Evolutionary conservation across 768 basidiomycete genomes (phyloP), one percentile per base, ranked within the genome.

Genomic region (Coprinopsis sp.): DNA sequence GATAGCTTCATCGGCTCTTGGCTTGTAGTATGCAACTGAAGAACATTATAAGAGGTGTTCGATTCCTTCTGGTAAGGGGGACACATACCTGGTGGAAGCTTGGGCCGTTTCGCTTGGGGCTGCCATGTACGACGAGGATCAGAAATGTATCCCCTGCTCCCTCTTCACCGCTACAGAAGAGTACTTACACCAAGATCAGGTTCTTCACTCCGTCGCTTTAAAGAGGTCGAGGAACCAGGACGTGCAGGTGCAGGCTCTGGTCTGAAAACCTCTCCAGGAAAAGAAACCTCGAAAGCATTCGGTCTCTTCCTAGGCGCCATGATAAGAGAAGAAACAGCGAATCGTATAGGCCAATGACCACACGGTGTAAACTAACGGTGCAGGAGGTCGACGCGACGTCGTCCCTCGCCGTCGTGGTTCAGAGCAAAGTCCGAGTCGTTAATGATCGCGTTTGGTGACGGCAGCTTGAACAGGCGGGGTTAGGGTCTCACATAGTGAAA

Each of bases 381-480:
- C n/a, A n/a, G n/a, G n/a, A n/a, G n/a, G n/a, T n/a, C n/a, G n/a
- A n/a, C n/a, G n/a, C n/a, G n/a, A n/a, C n/a, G n/a, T n/a, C n/a
- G n/a, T n/a, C n/a, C n/a, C n/a, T n/a, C n/a, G n/a, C n/a, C n/a
- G n/a, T n/a, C n/a, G n/a, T n/a, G n/a, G n/a, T n/a, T n/a, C n/a
- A n/a, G n/a, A n/a, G n/a, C n/a, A n/a, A n/a, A n/a, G n/a, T n/a
- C n/a, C n/a, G n/a, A n/a, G n/a, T n/a, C n/a, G n/a, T n/a, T 28
- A 54, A 31, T 33, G 24, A 41, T 27, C 31, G 23, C 23, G 25
- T 31, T 37, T 14, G 25, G 38, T 79, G 71, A 85, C 54, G 84
- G 81, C 54, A 85, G 76, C 68, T 87, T 87, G 44, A n/a, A n/a
- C n/a, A n/a, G n/a, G n/a, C n/a, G n/a, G 36, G n/a, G 18, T 3